Evolutionary conservation across 1,139 yeast genomes (phyloP).

Genomic region (Geotrichum klebahnii): DNA sequence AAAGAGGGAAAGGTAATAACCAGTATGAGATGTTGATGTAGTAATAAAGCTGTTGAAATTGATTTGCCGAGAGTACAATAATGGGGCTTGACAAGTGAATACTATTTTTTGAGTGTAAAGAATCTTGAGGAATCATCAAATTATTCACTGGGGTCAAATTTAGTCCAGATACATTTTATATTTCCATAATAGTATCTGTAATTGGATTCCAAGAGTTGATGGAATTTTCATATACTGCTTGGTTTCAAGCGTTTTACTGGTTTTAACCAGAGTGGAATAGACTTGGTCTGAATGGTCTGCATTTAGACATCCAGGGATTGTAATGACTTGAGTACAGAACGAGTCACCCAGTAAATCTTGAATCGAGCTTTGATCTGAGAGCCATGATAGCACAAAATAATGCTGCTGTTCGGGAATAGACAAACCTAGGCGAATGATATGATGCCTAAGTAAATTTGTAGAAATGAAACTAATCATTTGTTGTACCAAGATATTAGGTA

Average conservation of each 20-base stretch:
- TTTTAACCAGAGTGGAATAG: background rate
- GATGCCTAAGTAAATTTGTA: slow-evolving; percentile 1
- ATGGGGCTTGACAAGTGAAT: no score
- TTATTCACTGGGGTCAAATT: no score
- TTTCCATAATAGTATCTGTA: slow-evolving; percentile 13
- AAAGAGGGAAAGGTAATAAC: no score
- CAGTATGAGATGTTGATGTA: no score
- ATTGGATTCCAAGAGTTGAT: slow-evolving; percentile 8
- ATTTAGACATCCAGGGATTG: background rate
- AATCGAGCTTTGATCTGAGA: background rate
- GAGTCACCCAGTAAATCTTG: background rate
- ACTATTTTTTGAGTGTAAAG: no score
- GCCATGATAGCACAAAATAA: slow-evolving; percentile 15
- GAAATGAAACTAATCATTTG: background rate
- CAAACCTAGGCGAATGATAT: slow-evolving; percentile 11
- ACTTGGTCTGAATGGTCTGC: slow-evolving; percentile 4
- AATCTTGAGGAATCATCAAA: no score
- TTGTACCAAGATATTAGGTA: background rate
- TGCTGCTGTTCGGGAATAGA: slow-evolving; percentile 4
- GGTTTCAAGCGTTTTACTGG: background rate
- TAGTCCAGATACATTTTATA: slow-evolving; percentile 6
- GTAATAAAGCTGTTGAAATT: no score
- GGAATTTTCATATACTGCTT: slow-evolving; percentile 11
- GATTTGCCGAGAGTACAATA: no score
- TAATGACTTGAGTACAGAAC: slow-evolving; percentile 5